phyloP scores from a whole-genome alignment of 2,329 filamentous ascomycete genomes.

The Fusarium oxysporum region DNA sequence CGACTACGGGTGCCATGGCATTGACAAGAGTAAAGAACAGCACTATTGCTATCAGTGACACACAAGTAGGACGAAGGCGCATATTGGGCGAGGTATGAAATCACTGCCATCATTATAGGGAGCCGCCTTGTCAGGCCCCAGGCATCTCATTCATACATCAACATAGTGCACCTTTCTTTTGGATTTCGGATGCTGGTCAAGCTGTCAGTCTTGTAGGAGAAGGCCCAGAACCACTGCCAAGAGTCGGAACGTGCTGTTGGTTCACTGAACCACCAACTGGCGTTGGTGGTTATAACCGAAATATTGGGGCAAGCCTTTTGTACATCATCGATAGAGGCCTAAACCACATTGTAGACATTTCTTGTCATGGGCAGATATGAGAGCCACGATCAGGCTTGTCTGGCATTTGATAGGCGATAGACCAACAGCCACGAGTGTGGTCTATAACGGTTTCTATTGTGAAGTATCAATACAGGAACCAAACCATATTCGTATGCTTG shows the following conservation, averaged over 20 bases:
- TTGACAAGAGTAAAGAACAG: conserved; percentile 15
- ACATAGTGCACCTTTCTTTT: background rate
- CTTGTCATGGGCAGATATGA: background rate
- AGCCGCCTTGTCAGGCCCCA: background rate
- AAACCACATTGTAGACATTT: background rate
- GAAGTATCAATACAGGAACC: background rate
- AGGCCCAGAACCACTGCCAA: background rate
- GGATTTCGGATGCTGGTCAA: background rate
- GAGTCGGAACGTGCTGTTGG: background rate
- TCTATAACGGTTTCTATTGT: background rate
- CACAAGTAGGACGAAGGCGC: background rate
- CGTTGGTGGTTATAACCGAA: background rate
- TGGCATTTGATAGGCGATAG: background rate
- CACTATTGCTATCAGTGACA: background rate
- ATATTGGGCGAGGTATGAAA: background rate
- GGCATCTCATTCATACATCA: background rate
- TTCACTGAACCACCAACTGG: background rate
- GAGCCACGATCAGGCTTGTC: background rate
- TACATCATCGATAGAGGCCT: background rate
- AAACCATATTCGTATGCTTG: background rate
- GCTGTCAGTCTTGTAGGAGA: background rate
- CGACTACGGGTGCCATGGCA: conserved; percentile 54
- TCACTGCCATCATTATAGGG: background rate
- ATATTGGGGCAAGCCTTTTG: background rate
- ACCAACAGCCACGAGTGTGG: background rate